Evolutionary conservation across 345 rosid genomes (phyloP).

Genomic region (Eucalyptus marginata): DNA sequence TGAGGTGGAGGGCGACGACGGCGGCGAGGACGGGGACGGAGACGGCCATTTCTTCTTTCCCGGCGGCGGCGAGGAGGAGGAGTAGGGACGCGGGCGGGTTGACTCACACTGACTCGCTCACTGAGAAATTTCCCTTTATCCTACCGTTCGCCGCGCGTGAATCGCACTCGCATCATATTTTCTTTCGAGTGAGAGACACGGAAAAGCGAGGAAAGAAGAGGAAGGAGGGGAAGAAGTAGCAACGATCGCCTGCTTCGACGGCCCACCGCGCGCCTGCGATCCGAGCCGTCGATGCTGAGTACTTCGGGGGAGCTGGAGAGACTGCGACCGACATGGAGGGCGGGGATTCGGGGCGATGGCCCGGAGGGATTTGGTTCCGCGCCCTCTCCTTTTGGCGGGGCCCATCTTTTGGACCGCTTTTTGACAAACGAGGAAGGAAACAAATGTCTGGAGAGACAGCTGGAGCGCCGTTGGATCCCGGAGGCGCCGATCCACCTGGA

Average conservation of each 20-base stretch:
- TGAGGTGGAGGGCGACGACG: conserved; percentile 59
- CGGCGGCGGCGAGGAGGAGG: neutral
- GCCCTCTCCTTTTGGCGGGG: neutral
- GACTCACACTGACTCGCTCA: neutral
- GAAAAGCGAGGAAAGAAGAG: neutral
- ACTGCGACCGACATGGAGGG: neutral
- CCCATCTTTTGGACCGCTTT: neutral
- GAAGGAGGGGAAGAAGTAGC: neutral
- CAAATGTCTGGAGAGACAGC: neutral
- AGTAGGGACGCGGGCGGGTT: neutral
- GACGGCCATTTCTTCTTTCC: conserved; percentile 36
- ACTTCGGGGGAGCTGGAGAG: neutral
- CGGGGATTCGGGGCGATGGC: neutral
- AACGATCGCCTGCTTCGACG: neutral
- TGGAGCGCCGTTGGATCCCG: neutral
- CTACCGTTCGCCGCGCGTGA: neutral
- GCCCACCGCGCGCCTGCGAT: neutral
- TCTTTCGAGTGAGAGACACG: too few relatives aligned
- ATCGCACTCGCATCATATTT: neutral
- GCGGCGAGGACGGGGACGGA: conserved; percentile 48
- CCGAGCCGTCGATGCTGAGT: neutral
- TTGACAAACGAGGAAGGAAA: neutral
- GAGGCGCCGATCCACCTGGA: neutral
- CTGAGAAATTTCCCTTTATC: neutral
- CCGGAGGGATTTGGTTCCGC: neutral